Evolutionary conservation across 805 yeast species (phyloP).

Genomic region (Candida railenensis): DNA sequence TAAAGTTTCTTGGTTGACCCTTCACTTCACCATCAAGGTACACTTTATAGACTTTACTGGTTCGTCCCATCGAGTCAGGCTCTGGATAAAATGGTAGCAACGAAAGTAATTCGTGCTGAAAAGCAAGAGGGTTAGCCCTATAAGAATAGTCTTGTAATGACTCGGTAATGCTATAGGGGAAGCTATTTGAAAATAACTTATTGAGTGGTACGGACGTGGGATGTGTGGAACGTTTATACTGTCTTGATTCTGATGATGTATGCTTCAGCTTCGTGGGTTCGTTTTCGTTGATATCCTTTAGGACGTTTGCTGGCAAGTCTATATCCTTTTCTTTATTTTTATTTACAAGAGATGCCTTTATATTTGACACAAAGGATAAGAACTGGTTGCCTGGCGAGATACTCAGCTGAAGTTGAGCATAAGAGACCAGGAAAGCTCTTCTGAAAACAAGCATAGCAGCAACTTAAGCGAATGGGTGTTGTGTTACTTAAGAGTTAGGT

Average conservation of each 20-base stretch:
- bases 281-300: not conserved
- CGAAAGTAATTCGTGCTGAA: slow-evolving; percentile 47
- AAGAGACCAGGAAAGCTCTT: not conserved
- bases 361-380: not conserved
- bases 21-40: slow-evolving; percentile 23
- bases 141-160: slow-evolving; percentile 52
- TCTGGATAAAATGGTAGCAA: slow-evolving; percentile 47
- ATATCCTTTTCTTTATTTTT: not conserved
- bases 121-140: slow-evolving; percentile 35
- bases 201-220: slow-evolving; percentile 67
- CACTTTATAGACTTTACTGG: slow-evolving; percentile 32
- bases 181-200: slow-evolving; percentile 51
- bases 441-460: not conserved
- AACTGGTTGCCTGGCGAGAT: slow-evolving; percentile 1
- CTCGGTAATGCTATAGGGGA: slow-evolving; percentile 55
- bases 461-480: not conserved
- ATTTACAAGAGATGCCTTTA: not conserved
- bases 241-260: not conserved
- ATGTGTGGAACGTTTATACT: slow-evolving; percentile 54
- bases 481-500: no score
- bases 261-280: not conserved
- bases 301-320: not conserved
- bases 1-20: slow-evolving; percentile 18
- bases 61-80: slow-evolving; percentile 25
- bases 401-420: not conserved